Percentiles rank a stretch among this genome's conserved stretches.
Evolutionary conservation across 306 rosid species (phyloP).

Genomic region (Pterocarpus santalinus): DNA sequence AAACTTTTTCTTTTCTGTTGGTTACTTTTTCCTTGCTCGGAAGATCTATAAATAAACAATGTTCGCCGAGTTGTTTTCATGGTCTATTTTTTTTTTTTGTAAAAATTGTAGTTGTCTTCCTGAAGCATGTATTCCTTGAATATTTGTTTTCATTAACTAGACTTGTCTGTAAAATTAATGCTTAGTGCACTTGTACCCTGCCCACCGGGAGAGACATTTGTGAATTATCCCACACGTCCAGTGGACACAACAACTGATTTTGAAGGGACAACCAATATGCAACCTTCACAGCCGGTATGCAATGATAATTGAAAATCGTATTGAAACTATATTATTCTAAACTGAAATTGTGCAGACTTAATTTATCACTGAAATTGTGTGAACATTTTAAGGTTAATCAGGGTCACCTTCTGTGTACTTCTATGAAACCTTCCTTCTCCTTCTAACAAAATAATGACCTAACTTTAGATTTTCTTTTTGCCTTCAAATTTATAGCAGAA

Average conservation of each 20-base stretch:
- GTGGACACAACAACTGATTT: conserved; percentile 94
- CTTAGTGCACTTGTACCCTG: conserved; percentile 86
- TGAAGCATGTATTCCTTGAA: conserved; percentile 29
- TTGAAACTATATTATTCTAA: conserved; percentile 37
- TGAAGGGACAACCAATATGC: conserved; percentile 93
- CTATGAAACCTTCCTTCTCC: conserved; percentile 7
- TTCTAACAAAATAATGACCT: no score
- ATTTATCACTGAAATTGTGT: conserved; percentile 26
- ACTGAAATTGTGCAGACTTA: conserved; percentile 12
- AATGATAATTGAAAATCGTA: conserved; percentile 25
- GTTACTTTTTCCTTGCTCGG: conserved; percentile 19
- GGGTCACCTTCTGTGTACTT: no score
- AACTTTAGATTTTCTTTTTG: no score
- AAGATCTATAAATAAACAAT: conserved; percentile 29
- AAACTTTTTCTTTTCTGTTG: conserved; percentile 24
- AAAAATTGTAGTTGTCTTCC: conserved; percentile 24
- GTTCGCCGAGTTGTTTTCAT: conserved; percentile 17
- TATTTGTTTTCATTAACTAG: conserved; percentile 48
- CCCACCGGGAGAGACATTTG: conserved; percentile 85
- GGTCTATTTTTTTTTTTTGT: not conserved
- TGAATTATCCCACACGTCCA: conserved; percentile 89
- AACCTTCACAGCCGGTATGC: conserved; percentile 82
- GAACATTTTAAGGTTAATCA: no score
- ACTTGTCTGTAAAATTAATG: conserved; percentile 47
- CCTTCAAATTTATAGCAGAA: no score